These are phyloP conservation scores for Trichoderma cornu-damae DNA, from an alignment of 2,329 filamentous ascomycete species.

Conservation along the genomic window DNA sequence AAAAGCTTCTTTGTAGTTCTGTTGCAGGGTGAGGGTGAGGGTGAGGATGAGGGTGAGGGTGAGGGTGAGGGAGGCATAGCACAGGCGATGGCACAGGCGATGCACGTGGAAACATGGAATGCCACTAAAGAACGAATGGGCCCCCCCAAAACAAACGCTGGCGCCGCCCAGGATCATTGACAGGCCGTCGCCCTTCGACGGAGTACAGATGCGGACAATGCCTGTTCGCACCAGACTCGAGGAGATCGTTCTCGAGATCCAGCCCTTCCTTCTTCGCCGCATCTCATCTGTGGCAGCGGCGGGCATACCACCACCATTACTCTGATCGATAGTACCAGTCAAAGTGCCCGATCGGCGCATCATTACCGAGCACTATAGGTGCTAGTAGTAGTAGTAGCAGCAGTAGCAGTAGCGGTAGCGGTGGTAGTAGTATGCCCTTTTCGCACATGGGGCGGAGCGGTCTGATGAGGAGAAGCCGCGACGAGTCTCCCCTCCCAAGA, in stretches of 20 bases:
- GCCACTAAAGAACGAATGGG: conserved; percentile 2
- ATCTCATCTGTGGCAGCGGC: conserved; percentile 8
- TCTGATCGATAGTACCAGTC: no score
- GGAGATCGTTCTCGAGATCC: conserved; percentile 12
- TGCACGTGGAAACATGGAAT: conserved; percentile 14
- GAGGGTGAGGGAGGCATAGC: background rate
- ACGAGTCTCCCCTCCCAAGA: background rate
- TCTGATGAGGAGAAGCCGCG: conserved; percentile 1
- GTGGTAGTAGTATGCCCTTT: conserved; percentile 9
- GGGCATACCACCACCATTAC: background rate
- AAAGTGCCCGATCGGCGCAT: no score
- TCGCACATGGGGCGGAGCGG: conserved; percentile 5
- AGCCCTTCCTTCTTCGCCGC: conserved; percentile 1
- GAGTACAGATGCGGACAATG: conserved; percentile 7
- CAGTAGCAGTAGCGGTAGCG: no score
- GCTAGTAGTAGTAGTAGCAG: no score
- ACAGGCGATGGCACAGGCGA: background rate
- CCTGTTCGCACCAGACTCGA: conserved; percentile 7
- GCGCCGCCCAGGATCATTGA: conserved; percentile 8
- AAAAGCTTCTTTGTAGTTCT: background rate
- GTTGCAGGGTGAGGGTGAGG: background rate
- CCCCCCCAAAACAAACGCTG: conserved; percentile 3
- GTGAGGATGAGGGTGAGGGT: no score
- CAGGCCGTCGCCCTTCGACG: conserved; percentile 4
- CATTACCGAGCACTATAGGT: no score